Conservation (phyloP, 2,329 filamentous ascomycete species). For the Ophiostoma fasciatum region DNA sequence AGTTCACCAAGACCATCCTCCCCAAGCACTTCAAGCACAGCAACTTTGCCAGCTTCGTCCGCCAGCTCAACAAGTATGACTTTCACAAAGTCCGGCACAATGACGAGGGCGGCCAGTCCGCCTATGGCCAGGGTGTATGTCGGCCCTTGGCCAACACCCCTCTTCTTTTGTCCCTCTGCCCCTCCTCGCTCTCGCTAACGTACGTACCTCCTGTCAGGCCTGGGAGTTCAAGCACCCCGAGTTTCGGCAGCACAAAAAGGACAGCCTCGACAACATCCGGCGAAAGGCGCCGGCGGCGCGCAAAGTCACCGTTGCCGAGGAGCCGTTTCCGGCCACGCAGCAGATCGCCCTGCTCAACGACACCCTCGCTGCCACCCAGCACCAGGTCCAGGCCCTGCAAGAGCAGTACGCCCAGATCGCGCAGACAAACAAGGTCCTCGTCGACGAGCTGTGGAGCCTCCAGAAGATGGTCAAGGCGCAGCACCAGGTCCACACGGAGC, state of each 20-base stretch:
- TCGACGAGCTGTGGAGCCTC: conserved; percentile 45
- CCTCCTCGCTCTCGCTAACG: conserved; percentile 11
- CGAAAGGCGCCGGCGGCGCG: conserved; percentile 86
- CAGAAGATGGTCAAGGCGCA: conserved; percentile 46
- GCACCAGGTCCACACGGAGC: conserved; percentile 40
- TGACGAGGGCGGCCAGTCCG: conserved; percentile 68
- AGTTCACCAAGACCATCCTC: conserved; percentile 92
- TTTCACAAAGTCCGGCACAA: conserved; percentile 96
- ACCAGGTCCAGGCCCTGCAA: conserved; percentile 78
- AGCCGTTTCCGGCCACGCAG: conserved; percentile 65
- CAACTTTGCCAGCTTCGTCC: conserved; percentile 93
- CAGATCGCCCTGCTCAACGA: conserved; percentile 83
- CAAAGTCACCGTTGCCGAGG: conserved; percentile 48
- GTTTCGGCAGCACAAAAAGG: conserved; percentile 90
- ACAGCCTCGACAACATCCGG: conserved; percentile 90
- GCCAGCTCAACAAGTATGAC: conserved; percentile 92
- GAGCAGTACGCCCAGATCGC: conserved; percentile 69
- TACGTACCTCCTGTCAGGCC: conserved; percentile 34
- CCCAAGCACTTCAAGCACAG: conserved; percentile 99
- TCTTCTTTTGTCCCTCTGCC: conserved; percentile 10
- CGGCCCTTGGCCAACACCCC: neutral
- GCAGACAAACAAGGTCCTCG: conserved; percentile 45
- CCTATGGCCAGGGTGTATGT: conserved; percentile 62
- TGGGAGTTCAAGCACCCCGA: conserved; percentile 98
- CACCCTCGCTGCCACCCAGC: conserved; percentile 77